phyloP scores from a whole-genome alignment of 352 stramenopile genomes.

The Globisporangium nagaii region DNA sequence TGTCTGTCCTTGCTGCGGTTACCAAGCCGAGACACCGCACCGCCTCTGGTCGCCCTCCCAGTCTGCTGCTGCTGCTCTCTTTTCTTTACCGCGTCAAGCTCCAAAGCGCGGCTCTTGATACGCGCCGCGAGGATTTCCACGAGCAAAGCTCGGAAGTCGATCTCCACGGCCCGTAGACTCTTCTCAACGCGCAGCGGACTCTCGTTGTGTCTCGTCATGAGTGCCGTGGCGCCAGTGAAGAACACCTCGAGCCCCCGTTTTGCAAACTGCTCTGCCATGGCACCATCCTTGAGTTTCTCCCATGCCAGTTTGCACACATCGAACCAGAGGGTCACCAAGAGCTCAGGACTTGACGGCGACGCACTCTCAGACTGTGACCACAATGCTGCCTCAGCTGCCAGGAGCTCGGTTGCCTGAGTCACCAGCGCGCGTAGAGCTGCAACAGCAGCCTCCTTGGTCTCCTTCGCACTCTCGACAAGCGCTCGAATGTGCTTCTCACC shows the following conservation, averaged over 20 bases:
- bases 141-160: constrained; percentile 43
- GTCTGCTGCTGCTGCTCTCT: constrained; percentile 1
- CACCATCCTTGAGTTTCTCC: constrained; percentile 30
- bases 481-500: constrained; percentile 40
- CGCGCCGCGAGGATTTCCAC: constrained; percentile 40
- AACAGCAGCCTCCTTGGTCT: constrained; percentile 40
- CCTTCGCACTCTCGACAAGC: constrained; percentile 71
- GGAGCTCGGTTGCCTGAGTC: not conserved
- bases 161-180: constrained; percentile 43
- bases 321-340: constrained; percentile 43
- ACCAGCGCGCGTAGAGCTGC: not conserved
- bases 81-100: constrained; percentile 10
- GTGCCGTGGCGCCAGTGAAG: constrained; percentile 20
- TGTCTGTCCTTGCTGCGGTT: not conserved
- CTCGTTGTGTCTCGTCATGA: not conserved
- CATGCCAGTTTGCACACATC: constrained; percentile 39
- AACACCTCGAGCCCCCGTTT: constrained; percentile 28
- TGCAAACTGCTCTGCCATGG: constrained; percentile 21
- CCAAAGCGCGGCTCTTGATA: constrained; percentile 22
- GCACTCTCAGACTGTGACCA: not conserved
- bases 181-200: constrained; percentile 26
- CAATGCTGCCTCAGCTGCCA: not conserved
- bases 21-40: not conserved
- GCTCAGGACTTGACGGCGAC: constrained; percentile 4
- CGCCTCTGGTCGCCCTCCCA: not conserved